Evolutionary conservation across 2,329 filamentous ascomycete genomes (phyloP).

Genomic region (Arthroderma sp.): DNA sequence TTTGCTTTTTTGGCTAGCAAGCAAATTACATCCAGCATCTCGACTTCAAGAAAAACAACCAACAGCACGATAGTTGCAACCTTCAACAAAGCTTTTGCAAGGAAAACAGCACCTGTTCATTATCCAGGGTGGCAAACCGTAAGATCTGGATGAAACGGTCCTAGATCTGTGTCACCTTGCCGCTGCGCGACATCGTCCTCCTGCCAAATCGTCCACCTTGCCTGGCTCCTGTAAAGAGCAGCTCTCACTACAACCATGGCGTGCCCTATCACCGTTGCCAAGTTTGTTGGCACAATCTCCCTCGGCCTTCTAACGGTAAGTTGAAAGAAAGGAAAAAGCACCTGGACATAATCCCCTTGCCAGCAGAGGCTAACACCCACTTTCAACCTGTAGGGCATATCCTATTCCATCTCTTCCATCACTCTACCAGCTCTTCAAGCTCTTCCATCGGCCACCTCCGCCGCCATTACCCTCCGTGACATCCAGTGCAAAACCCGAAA

Average conservation of each 20-base stretch:
- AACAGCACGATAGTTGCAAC: too few species aligned
- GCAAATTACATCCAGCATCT: too few species aligned
- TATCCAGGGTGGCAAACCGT: too few species aligned
- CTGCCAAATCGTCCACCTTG: too few species aligned
- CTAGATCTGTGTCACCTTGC: too few species aligned
- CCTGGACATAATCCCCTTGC: background rate
- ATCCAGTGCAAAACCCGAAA: slow-evolving; percentile 50
- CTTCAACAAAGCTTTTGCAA: too few species aligned
- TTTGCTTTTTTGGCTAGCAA: too few species aligned
- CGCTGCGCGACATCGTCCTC: too few species aligned
- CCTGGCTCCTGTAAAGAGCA: too few species aligned
- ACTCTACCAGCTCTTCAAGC: slow-evolving; percentile 68
- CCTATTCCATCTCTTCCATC: slow-evolving; percentile 67
- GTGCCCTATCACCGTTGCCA: slow-evolving; percentile 61
- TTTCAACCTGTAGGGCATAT: slow-evolving; percentile 55
- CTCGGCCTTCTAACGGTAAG: slow-evolving; percentile 77
- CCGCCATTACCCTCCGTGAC: slow-evolving; percentile 56
- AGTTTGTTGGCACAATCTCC: slow-evolving; percentile 86
- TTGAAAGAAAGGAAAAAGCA: slow-evolving; percentile 10
- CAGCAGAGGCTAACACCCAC: background rate
- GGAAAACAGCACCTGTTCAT: too few species aligned
- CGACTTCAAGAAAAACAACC: too few species aligned
- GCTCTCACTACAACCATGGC: slow-evolving; percentile 37
- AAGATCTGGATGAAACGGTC: too few species aligned
- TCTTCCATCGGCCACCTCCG: slow-evolving; percentile 61